Conservation (phyloP, 495 filamentous ascomycete species). For the Bacidia rubella region DNA sequence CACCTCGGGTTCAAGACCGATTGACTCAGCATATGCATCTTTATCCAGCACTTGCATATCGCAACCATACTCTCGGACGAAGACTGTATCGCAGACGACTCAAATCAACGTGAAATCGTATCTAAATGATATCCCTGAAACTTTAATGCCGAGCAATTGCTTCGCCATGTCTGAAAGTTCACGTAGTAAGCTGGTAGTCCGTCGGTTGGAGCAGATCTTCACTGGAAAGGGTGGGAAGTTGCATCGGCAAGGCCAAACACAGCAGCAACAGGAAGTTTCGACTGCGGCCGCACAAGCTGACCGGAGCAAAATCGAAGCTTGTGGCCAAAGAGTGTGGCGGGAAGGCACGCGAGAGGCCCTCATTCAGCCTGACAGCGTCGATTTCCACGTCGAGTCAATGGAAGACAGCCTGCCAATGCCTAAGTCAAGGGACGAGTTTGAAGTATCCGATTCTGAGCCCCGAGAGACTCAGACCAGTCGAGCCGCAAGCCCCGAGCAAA, state of each 20-base stretch:
- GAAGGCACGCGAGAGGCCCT: slow-evolving; percentile 38
- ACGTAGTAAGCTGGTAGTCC: slow-evolving; percentile 59
- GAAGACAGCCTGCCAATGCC: slow-evolving; percentile 6
- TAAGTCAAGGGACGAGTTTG: slow-evolving; percentile 10
- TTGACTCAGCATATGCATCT: slow-evolving; percentile 65
- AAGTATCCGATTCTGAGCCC: slow-evolving; percentile 16
- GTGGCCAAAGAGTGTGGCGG: slow-evolving; percentile 15
- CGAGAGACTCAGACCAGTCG: slow-evolving; percentile 8
- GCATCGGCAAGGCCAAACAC: slow-evolving; percentile 28
- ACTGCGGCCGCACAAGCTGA: slow-evolving; percentile 29
- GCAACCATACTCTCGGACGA: not conserved
- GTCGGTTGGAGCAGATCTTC: slow-evolving; percentile 61
- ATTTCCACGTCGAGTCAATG: slow-evolving; percentile 7
- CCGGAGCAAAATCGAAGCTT: slow-evolving; percentile 20
- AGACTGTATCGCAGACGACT: slow-evolving; percentile 17
- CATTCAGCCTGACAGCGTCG: slow-evolving; percentile 25
- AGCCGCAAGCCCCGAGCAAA: slow-evolving; percentile 37
- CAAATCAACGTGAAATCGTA: slow-evolving; percentile 45
- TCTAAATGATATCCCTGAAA: slow-evolving; percentile 46
- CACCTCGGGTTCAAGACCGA: slow-evolving; percentile 37
- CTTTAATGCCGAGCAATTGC: slow-evolving; percentile 38
- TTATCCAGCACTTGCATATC: slow-evolving; percentile 34
- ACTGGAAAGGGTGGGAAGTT: slow-evolving; percentile 46
- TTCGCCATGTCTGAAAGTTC: slow-evolving; percentile 46
- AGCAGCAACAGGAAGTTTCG: slow-evolving; percentile 43